Percentiles rank a stretch among this genome's conserved stretches.
Conservation (phyloP, 164 flowering plant genomes). For the Tinospora cordifolia region DNA sequence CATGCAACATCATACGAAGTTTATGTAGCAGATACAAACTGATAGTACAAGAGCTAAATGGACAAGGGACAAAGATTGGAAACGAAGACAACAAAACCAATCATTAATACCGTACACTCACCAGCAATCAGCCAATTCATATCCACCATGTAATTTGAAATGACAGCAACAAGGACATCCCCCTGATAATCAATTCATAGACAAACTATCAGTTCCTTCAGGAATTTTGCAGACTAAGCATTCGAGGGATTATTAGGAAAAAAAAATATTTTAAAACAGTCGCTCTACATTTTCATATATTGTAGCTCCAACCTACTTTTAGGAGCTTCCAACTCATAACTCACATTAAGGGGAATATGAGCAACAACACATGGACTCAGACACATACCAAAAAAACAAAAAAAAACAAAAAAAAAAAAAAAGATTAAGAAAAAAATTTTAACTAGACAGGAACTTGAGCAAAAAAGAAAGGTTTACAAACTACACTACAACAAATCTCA, state of each 20-base stretch:
- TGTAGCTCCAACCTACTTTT: not conserved
- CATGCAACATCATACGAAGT: not conserved
- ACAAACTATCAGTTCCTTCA: slow-evolving; percentile 6
- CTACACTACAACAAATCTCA: no score
- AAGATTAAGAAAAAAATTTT: no score
- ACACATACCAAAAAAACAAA: no score
- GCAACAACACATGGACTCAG: no score
- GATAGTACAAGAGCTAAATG: not conserved
- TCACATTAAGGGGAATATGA: not conserved
- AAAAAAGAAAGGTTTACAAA: no score
- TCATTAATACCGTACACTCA: slow-evolving; percentile 25
- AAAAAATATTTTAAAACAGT: no score
- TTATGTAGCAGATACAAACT: not conserved
- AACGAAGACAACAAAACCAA: not conserved
- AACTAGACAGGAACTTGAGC: no score
- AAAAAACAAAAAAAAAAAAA: no score
- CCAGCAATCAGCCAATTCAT: slow-evolving; percentile 87
- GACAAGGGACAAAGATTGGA: not conserved
- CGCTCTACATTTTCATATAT: not conserved
- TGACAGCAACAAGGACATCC: slow-evolving; percentile 63
- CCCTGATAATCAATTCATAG: slow-evolving; percentile 46
- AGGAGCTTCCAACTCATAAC: not conserved
- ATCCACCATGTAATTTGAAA: slow-evolving; percentile 98
- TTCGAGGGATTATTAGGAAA: not conserved
- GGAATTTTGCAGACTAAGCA: not conserved